Percentiles rank a stretch among this genome's conserved stretches.
These are phyloP conservation scores for Xanthoceras sorbifolium DNA, from an alignment of 345 rosid genomes.

Conservation along the genomic window DNA sequence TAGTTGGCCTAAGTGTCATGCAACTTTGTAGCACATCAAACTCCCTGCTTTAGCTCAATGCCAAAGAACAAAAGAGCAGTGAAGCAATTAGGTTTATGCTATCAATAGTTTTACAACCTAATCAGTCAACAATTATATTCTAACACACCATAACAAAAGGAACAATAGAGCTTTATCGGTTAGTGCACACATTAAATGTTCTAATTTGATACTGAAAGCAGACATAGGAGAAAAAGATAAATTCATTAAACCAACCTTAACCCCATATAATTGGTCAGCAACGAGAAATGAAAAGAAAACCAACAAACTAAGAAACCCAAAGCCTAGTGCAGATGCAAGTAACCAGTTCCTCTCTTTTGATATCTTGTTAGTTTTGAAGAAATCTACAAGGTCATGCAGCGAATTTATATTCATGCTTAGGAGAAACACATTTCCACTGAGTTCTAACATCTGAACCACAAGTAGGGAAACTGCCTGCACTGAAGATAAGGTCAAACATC, in stretches of 20 bases:
- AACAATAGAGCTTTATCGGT: neutral
- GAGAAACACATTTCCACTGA: conserved; percentile 50
- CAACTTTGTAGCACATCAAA: neutral
- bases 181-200: too few species aligned
- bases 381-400: conserved; percentile 37
- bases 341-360: conserved; percentile 54
- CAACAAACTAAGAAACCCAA: conserved; percentile 49
- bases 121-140: neutral
- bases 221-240: conserved; percentile 5
- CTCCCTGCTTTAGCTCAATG: neutral
- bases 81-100: neutral
- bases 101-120: neutral
- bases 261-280: conserved; percentile 43
- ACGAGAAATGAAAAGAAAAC: conserved; percentile 56
- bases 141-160: neutral
- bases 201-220: conserved; percentile 8
- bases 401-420: conserved; percentile 53
- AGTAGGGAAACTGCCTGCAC: conserved; percentile 66
- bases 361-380: conserved; percentile 36
- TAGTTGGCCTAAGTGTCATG: too few species aligned
- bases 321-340: conserved; percentile 66
- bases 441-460: conserved; percentile 55
- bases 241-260: conserved; percentile 50
- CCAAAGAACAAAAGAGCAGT: neutral
- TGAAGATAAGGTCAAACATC: conserved; percentile 13